Conservation (phyloP, 73 alveolate genomes). For the Tetrahymena borealis region DNA sequence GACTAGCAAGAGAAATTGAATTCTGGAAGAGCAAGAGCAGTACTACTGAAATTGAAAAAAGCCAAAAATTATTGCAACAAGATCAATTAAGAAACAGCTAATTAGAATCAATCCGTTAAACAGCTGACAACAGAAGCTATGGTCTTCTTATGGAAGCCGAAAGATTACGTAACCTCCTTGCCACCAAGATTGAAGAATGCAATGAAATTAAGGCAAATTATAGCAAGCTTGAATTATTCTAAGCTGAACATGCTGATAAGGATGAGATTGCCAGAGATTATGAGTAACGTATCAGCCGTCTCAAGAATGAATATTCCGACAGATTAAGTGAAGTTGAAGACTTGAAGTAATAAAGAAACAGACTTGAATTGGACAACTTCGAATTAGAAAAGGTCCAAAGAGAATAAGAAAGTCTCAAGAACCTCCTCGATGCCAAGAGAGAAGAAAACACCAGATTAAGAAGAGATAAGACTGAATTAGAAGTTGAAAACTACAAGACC, state of each 20-base stretch:
- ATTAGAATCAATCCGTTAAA: not conserved
- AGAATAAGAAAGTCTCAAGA: not conserved
- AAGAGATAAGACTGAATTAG: not conserved
- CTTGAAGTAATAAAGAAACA: not conserved
- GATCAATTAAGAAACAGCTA: not conserved
- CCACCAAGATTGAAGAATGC: not conserved
- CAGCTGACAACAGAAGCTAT: not conserved
- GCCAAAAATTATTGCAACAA: not conserved
- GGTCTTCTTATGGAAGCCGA: not conserved
- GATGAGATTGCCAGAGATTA: not conserved
- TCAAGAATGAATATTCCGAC: not conserved
- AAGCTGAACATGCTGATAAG: not conserved
- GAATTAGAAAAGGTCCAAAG: not conserved
- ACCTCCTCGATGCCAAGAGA: not conserved
- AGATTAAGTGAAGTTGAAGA: not conserved
- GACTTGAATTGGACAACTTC: not conserved
- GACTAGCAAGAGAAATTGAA: not conserved
- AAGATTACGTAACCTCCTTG: not conserved
- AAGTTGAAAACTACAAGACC: not conserved
- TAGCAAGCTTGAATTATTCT: not conserved
- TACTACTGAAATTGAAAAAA: not conserved
- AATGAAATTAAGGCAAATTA: not conserved
- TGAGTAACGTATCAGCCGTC: not conserved
- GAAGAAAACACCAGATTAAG: not conserved
- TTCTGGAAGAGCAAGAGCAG: conserved; percentile 3